phyloP scores from a whole-genome alignment of 2,329 filamentous ascomycete species.

The Hymenoscyphus scutula region DNA sequence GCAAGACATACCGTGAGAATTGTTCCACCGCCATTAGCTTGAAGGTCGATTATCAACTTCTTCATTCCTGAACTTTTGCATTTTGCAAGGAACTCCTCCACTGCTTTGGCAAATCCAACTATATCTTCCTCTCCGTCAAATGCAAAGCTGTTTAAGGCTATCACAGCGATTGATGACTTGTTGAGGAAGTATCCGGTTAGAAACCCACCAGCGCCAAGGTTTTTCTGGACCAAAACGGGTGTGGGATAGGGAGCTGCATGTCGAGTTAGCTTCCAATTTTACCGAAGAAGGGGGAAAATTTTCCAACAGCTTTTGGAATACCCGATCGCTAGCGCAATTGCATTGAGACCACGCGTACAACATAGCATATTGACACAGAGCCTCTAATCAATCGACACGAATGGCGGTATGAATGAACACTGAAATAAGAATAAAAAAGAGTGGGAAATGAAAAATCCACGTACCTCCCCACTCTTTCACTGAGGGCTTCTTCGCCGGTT shows the following conservation, averaged over 20 bases:
- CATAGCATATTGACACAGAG: too few relatives aligned
- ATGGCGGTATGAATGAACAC: too few relatives aligned
- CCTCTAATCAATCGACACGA: too few relatives aligned
- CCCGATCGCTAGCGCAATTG: too few relatives aligned
- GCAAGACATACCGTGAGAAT: constrained; percentile 56
- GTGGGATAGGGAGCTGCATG: constrained; percentile 9
- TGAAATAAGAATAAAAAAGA: background rate
- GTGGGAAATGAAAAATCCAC: background rate
- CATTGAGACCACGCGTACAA: too few relatives aligned
- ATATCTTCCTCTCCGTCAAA: constrained; percentile 33
- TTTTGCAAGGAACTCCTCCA: constrained; percentile 41
- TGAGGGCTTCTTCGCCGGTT: background rate
- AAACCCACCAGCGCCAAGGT: constrained; percentile 15
- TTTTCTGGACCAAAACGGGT: constrained; percentile 1
- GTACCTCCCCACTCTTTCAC: background rate
- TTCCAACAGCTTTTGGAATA: background rate
- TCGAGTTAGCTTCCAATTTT: constrained; percentile 6
- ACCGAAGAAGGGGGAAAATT: background rate
- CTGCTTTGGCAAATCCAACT: constrained; percentile 12
- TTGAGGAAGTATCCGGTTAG: constrained; percentile 27
- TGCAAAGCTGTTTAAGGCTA: constrained; percentile 19
- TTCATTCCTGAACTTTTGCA: constrained; percentile 52
- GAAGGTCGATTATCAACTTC: constrained; percentile 59
- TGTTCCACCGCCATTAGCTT: constrained; percentile 56
- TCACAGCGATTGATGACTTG: constrained; percentile 23